Base-by-base conservation (phyloP, 2,329 filamentous ascomycete genomes). In the Chaetothyriales sp. region DNA sequence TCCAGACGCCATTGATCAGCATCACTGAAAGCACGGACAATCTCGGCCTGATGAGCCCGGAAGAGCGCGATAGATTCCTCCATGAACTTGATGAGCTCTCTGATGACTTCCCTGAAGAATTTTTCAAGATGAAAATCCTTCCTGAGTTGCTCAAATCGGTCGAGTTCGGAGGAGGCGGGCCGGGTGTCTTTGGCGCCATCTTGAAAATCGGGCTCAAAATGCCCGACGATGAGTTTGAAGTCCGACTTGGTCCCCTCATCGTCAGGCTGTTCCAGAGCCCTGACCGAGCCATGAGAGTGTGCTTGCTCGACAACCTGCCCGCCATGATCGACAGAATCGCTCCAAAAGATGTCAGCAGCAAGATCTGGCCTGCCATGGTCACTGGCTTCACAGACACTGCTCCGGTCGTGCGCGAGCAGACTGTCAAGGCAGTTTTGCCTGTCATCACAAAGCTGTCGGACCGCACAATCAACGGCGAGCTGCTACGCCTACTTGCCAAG, bases 81-180 rank as follows among this genome's bases (percentile, higher is more conserved):
- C 77, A 74, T 59, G 87, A 94, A 62, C 77, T 98, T 5, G 88
- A 94, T 59, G 77, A 85, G 54, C 76, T 95, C 4, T 85, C 88
- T 0, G 88, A 95, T 59, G 89, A 98, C 66, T 95, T 97, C 56
- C 92, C 92, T 0, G 90, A 95, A 64, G 92, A 97, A 54, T 98
- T 95, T 67, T 95, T 97, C 75, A 94, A 94, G 65, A 86, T 94
- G 77, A 98, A 97, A 64, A 82, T 98, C 2, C 75, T 98, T 7
- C 92, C 92, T 0, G 92, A 98, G 65, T 73, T 98, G 28, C 76
- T 98, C n/a, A 98, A 97, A 65, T 95, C 89, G 0, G 89, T 97
- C n/a, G 92, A 98, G 63, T 98, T 95, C 66, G 92, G 92, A 6
- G 92, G 90, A 9, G 92, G 92, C 25, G 92, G 92, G 0, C 86